Conservation (phyloP, 108 stramenopile genomes). For the Schizochytrium sp. region DNA sequence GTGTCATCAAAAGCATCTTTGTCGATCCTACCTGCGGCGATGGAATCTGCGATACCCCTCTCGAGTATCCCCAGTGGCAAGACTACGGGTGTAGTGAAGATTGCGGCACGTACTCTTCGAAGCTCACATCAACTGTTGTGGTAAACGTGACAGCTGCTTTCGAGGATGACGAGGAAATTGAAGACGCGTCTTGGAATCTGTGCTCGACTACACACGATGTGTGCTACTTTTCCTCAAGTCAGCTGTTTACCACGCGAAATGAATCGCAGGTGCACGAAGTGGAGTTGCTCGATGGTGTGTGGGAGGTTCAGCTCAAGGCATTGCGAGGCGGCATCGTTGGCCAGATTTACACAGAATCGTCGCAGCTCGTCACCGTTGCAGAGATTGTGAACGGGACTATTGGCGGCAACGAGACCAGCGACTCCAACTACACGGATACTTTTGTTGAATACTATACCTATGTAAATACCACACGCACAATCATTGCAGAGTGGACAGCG, state of each 20-base stretch:
- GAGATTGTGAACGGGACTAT: background rate
- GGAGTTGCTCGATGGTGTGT: background rate
- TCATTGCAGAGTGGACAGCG: background rate
- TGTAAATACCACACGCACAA: background rate
- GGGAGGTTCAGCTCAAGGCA: background rate
- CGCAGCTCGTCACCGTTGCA: background rate
- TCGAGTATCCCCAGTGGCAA: background rate
- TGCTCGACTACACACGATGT: background rate
- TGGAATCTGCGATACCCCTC: background rate
- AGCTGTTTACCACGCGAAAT: background rate
- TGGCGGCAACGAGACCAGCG: background rate
- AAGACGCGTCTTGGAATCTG: background rate
- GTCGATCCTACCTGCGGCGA: background rate
- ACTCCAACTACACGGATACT: background rate
- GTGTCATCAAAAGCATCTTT: background rate
- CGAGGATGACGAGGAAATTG: background rate
- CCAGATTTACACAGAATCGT: background rate
- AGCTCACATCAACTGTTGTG: background rate
- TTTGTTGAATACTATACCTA: background rate
- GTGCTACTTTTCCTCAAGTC: background rate
- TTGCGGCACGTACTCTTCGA: background rate
- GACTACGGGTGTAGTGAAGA: background rate
- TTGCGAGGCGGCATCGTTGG: background rate
- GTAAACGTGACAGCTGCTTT: background rate
- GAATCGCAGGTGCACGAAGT: background rate